These are phyloP conservation scores for Hymenoscyphus fructigenus DNA, from an alignment of 2,329 filamentous ascomycete species.

Conservation along the genomic window DNA sequence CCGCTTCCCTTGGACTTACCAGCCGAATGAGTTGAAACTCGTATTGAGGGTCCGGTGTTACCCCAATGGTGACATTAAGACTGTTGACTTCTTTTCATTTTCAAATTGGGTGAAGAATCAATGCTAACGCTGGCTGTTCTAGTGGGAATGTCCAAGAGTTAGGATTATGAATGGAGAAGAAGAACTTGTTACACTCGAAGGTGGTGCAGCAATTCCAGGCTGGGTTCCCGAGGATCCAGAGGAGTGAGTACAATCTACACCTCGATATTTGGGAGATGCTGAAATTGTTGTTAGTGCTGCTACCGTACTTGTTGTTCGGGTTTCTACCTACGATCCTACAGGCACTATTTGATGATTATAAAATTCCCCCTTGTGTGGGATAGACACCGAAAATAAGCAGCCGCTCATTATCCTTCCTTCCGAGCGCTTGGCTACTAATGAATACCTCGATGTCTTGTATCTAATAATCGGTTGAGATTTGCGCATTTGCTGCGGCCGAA, in stretches of 20 bases:
- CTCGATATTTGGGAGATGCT: not conserved
- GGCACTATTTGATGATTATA: not conserved
- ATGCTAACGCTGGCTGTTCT: not conserved
- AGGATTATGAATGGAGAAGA: conserved; percentile 26
- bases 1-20: not conserved
- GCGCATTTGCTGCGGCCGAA: not conserved
- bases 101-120: not conserved
- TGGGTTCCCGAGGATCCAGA: conserved; percentile 14
- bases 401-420: not conserved
- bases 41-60: too few species aligned
- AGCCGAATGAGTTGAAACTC: not conserved
- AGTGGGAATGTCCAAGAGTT: conserved; percentile 30
- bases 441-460: not conserved
- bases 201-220: conserved; percentile 25
- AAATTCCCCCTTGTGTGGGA: not conserved
- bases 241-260: conserved; percentile 18
- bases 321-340: not conserved
- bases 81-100: not conserved
- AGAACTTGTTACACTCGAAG: conserved; percentile 19
- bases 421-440: not conserved
- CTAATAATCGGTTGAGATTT: not conserved
- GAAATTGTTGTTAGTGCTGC: not conserved
- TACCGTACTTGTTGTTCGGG: not conserved
- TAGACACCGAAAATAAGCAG: not conserved
- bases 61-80: not conserved